phyloP scores from a whole-genome alignment of 2,329 filamentous ascomycete genomes.

The Epichloe gansuensis region DNA sequence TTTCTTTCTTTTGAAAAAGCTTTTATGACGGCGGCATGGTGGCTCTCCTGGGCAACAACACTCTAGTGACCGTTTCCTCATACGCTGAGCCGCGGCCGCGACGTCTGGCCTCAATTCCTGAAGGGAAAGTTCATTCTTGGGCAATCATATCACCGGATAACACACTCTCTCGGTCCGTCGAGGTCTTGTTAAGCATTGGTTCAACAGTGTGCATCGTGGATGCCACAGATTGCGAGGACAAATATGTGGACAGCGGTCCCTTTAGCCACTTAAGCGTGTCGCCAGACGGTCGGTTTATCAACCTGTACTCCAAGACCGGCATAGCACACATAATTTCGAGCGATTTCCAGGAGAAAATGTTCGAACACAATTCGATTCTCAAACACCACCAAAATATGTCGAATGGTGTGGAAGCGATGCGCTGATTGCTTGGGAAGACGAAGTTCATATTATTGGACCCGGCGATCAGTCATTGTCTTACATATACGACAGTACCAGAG shows the following conservation, averaged over 20 bases:
- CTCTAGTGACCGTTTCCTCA: slow-evolving; percentile 72
- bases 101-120: slow-evolving; percentile 62
- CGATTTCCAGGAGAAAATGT: slow-evolving; percentile 85
- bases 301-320: slow-evolving; percentile 74
- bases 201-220: slow-evolving; percentile 81
- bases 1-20: slow-evolving; percentile 12
- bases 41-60: slow-evolving; percentile 78
- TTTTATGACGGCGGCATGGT: slow-evolving; percentile 94
- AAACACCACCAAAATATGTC: slow-evolving; percentile 74
- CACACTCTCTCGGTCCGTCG: slow-evolving; percentile 83
- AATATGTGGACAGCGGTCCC: slow-evolving; percentile 79
- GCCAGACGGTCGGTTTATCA: slow-evolving; percentile 78
- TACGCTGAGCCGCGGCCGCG: slow-evolving; percentile 87
- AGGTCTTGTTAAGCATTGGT: slow-evolving; percentile 76
- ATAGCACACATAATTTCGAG: slow-evolving; percentile 88
- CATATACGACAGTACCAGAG: slow-evolving; percentile 79
- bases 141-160: slow-evolving; percentile 76
- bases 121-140: slow-evolving; percentile 78
- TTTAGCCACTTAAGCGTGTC: slow-evolving; percentile 87
- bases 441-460: slow-evolving; percentile 86
- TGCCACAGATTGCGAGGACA: slow-evolving; percentile 80
- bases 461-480: slow-evolving; percentile 64
- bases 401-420: slow-evolving; percentile 97
- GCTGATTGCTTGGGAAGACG: slow-evolving; percentile 93
- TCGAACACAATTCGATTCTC: slow-evolving; percentile 82